Conservation (phyloP, 2,329 filamentous ascomycete species). For the Colletotrichum plurivorum region DNA sequence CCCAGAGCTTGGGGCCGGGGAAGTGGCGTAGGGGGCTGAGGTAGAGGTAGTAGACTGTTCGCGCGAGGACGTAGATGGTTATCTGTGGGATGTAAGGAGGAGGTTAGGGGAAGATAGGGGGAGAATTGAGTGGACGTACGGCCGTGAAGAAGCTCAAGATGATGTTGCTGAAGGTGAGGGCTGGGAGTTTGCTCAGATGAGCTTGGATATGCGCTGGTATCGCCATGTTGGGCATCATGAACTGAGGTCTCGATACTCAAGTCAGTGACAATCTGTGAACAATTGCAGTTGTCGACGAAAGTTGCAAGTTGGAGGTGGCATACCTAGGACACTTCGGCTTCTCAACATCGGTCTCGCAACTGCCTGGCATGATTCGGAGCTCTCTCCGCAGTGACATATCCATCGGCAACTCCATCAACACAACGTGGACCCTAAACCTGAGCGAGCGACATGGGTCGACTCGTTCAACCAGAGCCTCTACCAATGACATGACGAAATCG, state of each 20-base stretch:
- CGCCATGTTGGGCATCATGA: background rate
- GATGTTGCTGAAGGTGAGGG: background rate
- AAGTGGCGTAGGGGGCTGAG: constrained; percentile 47
- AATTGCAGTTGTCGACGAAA: background rate
- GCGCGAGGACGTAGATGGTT: background rate
- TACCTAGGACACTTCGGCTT: background rate
- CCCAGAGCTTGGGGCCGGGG: constrained; percentile 50
- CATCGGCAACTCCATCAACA: background rate
- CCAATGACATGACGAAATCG: constrained; percentile 17
- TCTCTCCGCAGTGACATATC: constrained; percentile 10
- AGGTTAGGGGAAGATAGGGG: background rate
- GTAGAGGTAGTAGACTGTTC: constrained; percentile 35
- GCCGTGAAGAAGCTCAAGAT: background rate
- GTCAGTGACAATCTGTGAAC: background rate
- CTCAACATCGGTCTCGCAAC: background rate
- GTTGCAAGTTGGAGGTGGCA: background rate
- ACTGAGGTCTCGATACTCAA: background rate
- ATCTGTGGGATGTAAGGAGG: constrained; percentile 3
- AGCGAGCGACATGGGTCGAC: background rate
- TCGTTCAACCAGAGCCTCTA: background rate
- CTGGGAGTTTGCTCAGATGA: constrained; percentile 4
- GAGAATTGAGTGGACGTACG: background rate
- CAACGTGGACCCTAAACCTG: background rate
- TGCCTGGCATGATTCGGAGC: background rate
- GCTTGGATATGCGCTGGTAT: background rate